A percentile compares a stretch with the other conserved stretches of the same genome.
Evolutionary conservation across 805 yeast genomes (phyloP).

Genomic region (Wickerhamiella siamensis): DNA sequence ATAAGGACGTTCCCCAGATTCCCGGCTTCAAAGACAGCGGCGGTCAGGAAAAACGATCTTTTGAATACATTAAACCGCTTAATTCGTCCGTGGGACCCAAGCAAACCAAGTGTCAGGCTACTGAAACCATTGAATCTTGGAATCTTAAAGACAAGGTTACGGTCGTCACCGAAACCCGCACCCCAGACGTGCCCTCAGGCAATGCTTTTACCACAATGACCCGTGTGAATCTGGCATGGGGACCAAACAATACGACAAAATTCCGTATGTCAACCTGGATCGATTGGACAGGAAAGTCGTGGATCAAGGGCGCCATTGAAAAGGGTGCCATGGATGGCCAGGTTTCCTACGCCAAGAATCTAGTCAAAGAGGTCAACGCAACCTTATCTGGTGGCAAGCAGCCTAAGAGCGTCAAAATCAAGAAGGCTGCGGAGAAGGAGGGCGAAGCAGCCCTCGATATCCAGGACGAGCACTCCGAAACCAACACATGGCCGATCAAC

Average conservation of each 20-base stretch:
- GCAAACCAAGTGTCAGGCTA: conserved; percentile 62
- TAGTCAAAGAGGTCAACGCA: conserved; percentile 29
- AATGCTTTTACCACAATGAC: conserved; percentile 47
- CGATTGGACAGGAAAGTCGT: conserved; percentile 82
- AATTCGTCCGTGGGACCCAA: conserved; percentile 84
- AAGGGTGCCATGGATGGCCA: conserved; percentile 76
- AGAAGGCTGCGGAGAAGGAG: neutral
- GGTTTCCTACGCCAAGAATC: conserved; percentile 39
- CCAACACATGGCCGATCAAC: neutral
- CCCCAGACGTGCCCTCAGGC: conserved; percentile 96
- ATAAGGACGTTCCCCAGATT: conserved; percentile 21
- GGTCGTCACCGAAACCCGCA: conserved; percentile 47
- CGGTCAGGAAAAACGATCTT: conserved; percentile 29
- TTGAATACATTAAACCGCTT: conserved; percentile 58
- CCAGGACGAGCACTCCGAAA: conserved; percentile 9
- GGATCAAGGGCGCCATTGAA: conserved; percentile 85
- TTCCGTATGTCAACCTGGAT: conserved; percentile 55
- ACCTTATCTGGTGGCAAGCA: conserved; percentile 10
- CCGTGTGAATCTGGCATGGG: conserved; percentile 46
- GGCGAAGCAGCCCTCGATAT: conserved; percentile 2
- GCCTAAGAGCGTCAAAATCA: neutral
- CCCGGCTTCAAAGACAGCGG: conserved; percentile 16
- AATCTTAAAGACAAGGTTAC: conserved; percentile 43
- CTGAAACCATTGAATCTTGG: conserved; percentile 45
- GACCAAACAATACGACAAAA: conserved; percentile 40